A percentile compares a stretch with the other conserved stretches of the same genome.
phyloP scores from a whole-genome alignment of 179 eudicot genomes.

The Silene noctiflora region DNA sequence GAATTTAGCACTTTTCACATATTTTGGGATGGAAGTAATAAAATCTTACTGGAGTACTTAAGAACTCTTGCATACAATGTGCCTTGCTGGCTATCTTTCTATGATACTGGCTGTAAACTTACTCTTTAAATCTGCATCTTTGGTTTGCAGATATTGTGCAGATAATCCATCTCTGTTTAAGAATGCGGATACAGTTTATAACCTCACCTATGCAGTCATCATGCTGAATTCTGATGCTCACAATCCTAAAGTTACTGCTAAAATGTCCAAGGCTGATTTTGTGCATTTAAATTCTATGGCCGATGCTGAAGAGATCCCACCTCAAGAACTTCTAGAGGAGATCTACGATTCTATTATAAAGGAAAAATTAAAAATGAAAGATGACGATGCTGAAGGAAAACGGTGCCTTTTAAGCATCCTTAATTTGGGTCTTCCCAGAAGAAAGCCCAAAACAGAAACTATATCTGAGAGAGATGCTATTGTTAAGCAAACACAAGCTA shows the following conservation, averaged over 20 bases:
- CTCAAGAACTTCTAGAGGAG: slow-evolving; percentile 81
- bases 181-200: slow-evolving; percentile 96
- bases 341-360: slow-evolving; percentile 86
- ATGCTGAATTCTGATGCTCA: slow-evolving; percentile 97
- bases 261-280: slow-evolving; percentile 93
- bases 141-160: slow-evolving; percentile 83
- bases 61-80: background rate
- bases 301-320: slow-evolving; percentile 86
- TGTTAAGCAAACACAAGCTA: slow-evolving; percentile 72
- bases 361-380: slow-evolving; percentile 94
- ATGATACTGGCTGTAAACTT: slow-evolving; percentile 17
- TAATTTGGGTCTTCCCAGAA: slow-evolving; percentile 83
- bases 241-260: slow-evolving; percentile 91
- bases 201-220: slow-evolving; percentile 96
- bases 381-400: slow-evolving; percentile 86
- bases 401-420: slow-evolving; percentile 83
- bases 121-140: slow-evolving; percentile 21
- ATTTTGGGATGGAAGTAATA: background rate
- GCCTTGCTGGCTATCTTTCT: background rate
- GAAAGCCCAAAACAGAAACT: slow-evolving; percentile 48
- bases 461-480: slow-evolving; percentile 83
- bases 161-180: slow-evolving; percentile 84
- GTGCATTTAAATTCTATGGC: slow-evolving; percentile 64
- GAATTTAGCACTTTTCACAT: no score
- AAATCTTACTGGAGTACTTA: background rate